These are phyloP conservation scores for Alliaria petiolata DNA, from an alignment of 345 rosid species.

Conservation along the genomic window DNA sequence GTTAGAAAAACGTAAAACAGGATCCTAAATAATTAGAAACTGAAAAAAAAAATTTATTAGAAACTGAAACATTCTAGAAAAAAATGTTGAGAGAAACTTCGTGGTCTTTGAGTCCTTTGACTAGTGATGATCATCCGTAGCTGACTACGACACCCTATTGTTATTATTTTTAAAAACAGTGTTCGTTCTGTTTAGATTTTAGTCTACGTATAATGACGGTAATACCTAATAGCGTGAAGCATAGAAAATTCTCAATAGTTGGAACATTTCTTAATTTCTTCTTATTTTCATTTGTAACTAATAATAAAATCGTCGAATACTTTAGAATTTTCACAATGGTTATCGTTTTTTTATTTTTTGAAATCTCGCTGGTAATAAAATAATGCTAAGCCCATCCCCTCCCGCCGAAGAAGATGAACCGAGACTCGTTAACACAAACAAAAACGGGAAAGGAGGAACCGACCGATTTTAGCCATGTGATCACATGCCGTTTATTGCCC, in stretches of 20 bases:
- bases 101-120: slow-evolving; percentile 6
- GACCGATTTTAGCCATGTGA: slow-evolving; percentile 31
- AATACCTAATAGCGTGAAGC: slow-evolving; percentile 16
- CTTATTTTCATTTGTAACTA: background rate
- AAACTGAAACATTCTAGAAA: background rate
- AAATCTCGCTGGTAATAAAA: background rate
- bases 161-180: background rate
- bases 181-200: background rate
- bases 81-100: slow-evolving; percentile 11
- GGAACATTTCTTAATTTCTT: background rate
- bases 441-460: slow-evolving; percentile 28
- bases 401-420: slow-evolving; percentile 26
- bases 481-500: slow-evolving; percentile 21
- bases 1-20: background rate
- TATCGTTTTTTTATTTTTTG: background rate
- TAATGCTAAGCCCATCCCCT: slow-evolving; percentile 10
- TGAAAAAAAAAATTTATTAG: too few relatives aligned
- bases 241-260: background rate
- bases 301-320: background rate
- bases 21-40: background rate
- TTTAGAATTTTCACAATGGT: background rate
- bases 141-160: slow-evolving; percentile 7
- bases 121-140: background rate
- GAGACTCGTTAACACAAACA: slow-evolving; percentile 17
- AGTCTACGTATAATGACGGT: slow-evolving; percentile 8